Evolutionary conservation across 1,139 yeast species (phyloP), one percentile per base, ranked within the genome.

Genomic region (Meyerozyma guilliermondii): DNA sequence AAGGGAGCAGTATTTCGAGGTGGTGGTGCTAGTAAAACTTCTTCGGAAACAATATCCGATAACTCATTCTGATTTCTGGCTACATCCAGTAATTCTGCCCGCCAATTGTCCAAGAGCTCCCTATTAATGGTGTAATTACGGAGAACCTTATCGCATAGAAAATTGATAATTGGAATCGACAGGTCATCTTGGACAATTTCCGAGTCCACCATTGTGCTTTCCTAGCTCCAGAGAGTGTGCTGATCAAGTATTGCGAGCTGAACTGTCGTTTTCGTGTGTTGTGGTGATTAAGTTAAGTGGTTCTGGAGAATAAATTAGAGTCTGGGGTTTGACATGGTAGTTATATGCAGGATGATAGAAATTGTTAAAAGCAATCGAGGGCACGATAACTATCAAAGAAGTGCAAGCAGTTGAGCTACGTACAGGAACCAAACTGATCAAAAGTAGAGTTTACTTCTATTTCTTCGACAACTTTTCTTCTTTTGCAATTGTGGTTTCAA

Each of bases 91-190:
- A 70, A 47, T 39, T 70, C 76, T 5, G 65, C 53, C 45, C 67
- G 69, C 76, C 76, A 71, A 45, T 65, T 62, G 40, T 44, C 31
- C 11, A 71, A 53, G 11, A 62, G 46, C 4, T 59, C 64, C 34
- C 47, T 48, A 44, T 71, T 62, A 39, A 71, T 48, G n/a, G 54
- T 48, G 43, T 53, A 58, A 33, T 54, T 53, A 7, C 63, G 55
- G 35, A 66, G 52, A 7, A 62, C 54, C 4, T 49, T 44, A 17
- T 56, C 57, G 50, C 71, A 62, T 11, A 65, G 41, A 18, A 38
- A 39, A 8, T 48, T 43, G 8, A 55, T 46, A 13, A 51, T 10
- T 20, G 17, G 5, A 30, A 30, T 30, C 34, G 34, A 30, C 34
- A 11, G 28, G 28, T 26, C 28, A n/a, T 26, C 28, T 6, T 26